These are phyloP conservation scores for Protomyces inouyei DNA, from an alignment of 1,139 yeast genomes.

Conservation along the genomic window DNA sequence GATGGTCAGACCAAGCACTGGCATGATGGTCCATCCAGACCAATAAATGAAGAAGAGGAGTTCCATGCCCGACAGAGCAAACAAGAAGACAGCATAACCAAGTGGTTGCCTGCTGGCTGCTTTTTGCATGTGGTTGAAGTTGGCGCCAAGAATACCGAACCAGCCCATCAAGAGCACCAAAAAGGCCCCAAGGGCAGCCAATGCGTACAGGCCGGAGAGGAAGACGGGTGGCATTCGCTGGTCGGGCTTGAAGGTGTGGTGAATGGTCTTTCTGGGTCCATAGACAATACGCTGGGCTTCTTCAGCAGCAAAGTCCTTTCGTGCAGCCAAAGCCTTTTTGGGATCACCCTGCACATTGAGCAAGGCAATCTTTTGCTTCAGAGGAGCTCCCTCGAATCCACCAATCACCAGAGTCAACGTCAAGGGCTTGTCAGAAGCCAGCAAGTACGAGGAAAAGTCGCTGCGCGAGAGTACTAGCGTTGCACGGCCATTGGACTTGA, in stretches of 20 bases:
- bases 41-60: slow-evolving; percentile 19
- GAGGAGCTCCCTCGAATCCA: slow-evolving; percentile 22
- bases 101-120: slow-evolving; percentile 7
- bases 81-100: slow-evolving; percentile 12
- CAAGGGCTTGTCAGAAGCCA: slow-evolving; percentile 1
- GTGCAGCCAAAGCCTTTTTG: background rate
- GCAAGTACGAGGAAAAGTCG: slow-evolving; percentile 3
- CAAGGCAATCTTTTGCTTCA: slow-evolving; percentile 6
- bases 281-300: slow-evolving; percentile 10
- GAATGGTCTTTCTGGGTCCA: slow-evolving; percentile 10
- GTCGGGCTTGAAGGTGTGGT: slow-evolving; percentile 20
- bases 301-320: background rate
- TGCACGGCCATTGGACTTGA: slow-evolving; percentile 16
- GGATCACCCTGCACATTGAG: slow-evolving; percentile 1
- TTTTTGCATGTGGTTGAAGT: slow-evolving; percentile 2
- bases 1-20: slow-evolving; percentile 2
- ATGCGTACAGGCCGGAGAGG: slow-evolving; percentile 6
- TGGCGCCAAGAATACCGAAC: slow-evolving; percentile 15
- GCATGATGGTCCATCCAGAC: slow-evolving; percentile 21
- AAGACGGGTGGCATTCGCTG: slow-evolving; percentile 6
- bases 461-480: slow-evolving; percentile 1
- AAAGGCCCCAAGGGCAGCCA: background rate
- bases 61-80: slow-evolving; percentile 15
- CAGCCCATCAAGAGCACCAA: background rate
- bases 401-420: slow-evolving; percentile 25